These are phyloP conservation scores for Moricandia arvensis DNA, from an alignment of 345 rosid genomes.

Conservation along the genomic window DNA sequence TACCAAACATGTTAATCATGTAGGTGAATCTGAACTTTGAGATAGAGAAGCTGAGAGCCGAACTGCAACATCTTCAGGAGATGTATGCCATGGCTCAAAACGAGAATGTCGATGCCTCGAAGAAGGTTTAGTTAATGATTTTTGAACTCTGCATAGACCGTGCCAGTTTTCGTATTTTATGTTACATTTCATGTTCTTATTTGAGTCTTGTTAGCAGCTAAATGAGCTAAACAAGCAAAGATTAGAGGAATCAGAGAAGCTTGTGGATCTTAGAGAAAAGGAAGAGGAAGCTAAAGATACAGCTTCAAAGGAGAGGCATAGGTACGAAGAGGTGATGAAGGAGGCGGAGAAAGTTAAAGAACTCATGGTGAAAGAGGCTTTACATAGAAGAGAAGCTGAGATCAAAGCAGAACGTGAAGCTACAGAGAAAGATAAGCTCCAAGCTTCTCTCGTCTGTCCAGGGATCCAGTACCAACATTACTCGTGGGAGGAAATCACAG, in stretches of 20 bases:
- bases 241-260: conserved; percentile 53
- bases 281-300: conserved; percentile 56
- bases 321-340: conserved; percentile 52
- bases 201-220: conserved; percentile 43
- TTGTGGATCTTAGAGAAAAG: conserved; percentile 47
- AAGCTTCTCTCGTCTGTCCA: conserved; percentile 34
- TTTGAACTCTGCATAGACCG: neutral
- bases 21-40: conserved; percentile 70
- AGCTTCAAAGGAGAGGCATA: conserved; percentile 60
- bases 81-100: conserved; percentile 77
- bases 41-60: conserved; percentile 84
- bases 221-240: conserved; percentile 47
- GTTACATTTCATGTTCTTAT: neutral
- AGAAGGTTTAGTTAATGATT: conserved; percentile 49
- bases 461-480: conserved; percentile 35
- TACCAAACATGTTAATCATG: neutral
- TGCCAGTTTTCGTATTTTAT: neutral
- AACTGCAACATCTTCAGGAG: conserved; percentile 74
- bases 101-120: conserved; percentile 74
- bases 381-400: conserved; percentile 59
- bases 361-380: conserved; percentile 58
- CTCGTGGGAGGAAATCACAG: conserved; percentile 37
- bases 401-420: conserved; percentile 52
- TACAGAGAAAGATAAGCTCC: conserved; percentile 68
- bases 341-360: conserved; percentile 53